Conservation (phyloP, 2,329 filamentous ascomycete genomes). For the Fusarium sp. region DNA sequence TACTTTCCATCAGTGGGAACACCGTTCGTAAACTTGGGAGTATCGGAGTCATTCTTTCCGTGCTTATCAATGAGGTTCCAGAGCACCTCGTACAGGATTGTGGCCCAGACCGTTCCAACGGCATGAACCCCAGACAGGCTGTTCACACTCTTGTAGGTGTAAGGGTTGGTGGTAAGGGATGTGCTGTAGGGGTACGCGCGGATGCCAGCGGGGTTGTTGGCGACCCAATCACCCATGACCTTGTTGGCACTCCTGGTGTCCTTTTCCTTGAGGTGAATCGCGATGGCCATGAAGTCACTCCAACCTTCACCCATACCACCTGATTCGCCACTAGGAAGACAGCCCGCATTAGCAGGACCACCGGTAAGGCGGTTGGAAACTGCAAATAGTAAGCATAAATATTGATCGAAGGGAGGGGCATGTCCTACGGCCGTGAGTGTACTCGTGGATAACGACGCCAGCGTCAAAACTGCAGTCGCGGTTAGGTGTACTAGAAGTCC, state of each 20-base stretch:
- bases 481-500: slow-evolving; percentile 62
- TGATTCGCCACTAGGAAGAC: slow-evolving; percentile 63
- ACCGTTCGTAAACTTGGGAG: slow-evolving; percentile 61
- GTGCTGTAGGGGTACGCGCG: slow-evolving; percentile 68
- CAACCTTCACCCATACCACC: slow-evolving; percentile 73
- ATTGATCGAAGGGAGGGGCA: slow-evolving; percentile 8
- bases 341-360: slow-evolving; percentile 67
- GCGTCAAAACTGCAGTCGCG: slow-evolving; percentile 72
- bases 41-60: slow-evolving; percentile 62
- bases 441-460: slow-evolving; percentile 73
- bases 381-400: slow-evolving; percentile 27
- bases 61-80: slow-evolving; percentile 72
- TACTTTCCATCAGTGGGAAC: slow-evolving; percentile 69
- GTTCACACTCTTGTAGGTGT: slow-evolving; percentile 64
- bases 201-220: slow-evolving; percentile 61
- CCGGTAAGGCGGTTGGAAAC: slow-evolving; percentile 72
- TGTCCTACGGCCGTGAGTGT: slow-evolving; percentile 64
- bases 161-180: slow-evolving; percentile 63
- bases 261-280: slow-evolving; percentile 62
- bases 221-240: slow-evolving; percentile 66
- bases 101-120: slow-evolving; percentile 59
- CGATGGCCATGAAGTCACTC: slow-evolving; percentile 70
- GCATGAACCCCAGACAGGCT: slow-evolving; percentile 58
- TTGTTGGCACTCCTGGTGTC: slow-evolving; percentile 65
- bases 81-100: slow-evolving; percentile 68